Conservation (phyloP, 2,329 filamentous ascomycete genomes). For the Colletotrichum graminicola region DNA sequence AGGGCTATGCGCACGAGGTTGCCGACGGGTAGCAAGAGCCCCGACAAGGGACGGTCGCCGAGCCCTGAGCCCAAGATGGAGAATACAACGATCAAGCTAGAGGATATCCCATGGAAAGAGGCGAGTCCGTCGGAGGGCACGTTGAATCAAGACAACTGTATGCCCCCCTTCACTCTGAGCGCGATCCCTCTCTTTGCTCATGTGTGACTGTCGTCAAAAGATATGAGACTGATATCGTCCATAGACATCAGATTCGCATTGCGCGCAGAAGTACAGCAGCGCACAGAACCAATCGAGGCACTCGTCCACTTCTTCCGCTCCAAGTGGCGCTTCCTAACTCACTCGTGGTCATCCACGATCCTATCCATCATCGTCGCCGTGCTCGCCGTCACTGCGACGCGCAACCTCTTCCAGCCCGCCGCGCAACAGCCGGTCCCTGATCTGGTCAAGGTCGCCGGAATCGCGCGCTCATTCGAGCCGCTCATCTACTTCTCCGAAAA, state of each 20-base stretch:
- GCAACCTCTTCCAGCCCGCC: slow-evolving; percentile 77
- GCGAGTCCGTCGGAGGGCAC: slow-evolving; percentile 46
- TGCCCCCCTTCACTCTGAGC: slow-evolving; percentile 47
- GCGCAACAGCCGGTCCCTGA: slow-evolving; percentile 79
- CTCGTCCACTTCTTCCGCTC: slow-evolving; percentile 73
- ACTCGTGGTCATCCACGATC: slow-evolving; percentile 77
- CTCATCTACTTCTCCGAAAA: slow-evolving; percentile 95
- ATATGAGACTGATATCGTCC: slow-evolving; percentile 43
- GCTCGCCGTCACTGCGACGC: slow-evolving; percentile 73
- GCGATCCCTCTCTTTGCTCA: slow-evolving; percentile 40
- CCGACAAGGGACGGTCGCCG: slow-evolving; percentile 61
- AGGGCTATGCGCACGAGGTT: slow-evolving; percentile 67
- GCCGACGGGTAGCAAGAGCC: slow-evolving; percentile 67
- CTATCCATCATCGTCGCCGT: slow-evolving; percentile 72
- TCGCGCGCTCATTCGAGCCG: slow-evolving; percentile 93
- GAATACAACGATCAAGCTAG: slow-evolving; percentile 55
- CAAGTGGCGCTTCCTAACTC: slow-evolving; percentile 71
- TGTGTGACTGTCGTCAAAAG: slow-evolving; percentile 8
- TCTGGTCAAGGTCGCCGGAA: slow-evolving; percentile 88
- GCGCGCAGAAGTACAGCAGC: slow-evolving; percentile 88
- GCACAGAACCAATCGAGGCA: slow-evolving; percentile 85
- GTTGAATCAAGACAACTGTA: slow-evolving; percentile 62
- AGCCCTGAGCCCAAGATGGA: slow-evolving; percentile 62
- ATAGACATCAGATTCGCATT: slow-evolving; percentile 90
- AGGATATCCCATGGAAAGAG: slow-evolving; percentile 48